phyloP scores from a whole-genome alignment of 1,284 basidiomycete species.

The Takashimella tepidaria region DNA sequence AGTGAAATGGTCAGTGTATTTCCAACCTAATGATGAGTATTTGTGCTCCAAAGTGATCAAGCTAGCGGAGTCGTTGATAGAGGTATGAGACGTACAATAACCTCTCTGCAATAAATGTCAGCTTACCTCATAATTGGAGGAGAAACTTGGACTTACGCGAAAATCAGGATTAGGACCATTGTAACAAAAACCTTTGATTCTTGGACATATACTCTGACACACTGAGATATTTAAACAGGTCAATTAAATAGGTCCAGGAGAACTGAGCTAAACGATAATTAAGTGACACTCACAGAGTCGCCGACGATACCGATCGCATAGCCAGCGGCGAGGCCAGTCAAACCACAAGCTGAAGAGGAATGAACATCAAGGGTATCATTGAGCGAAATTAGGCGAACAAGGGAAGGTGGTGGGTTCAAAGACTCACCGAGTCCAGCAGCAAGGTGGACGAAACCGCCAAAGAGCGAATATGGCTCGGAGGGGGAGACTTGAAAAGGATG shows the following conservation, averaged over 20 bases:
- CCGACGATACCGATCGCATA: constrained; percentile 97
- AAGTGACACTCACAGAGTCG: constrained; percentile 74
- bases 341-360: constrained; percentile 10
- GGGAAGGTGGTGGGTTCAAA: neutral
- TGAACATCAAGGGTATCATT: neutral
- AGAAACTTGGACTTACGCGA: constrained; percentile 42
- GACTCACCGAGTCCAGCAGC: constrained; percentile 70
- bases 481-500: constrained; percentile 55
- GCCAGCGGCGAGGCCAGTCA: constrained; percentile 83
- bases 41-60: too few species aligned
- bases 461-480: constrained; percentile 53
- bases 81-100: constrained; percentile 20
- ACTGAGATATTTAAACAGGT: too few species aligned
- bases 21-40: too few species aligned
- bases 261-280: too few species aligned
- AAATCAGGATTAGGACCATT: constrained; percentile 56
- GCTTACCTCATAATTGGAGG: neutral
- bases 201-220: constrained; percentile 53
- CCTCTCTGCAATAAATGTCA: constrained; percentile 23
- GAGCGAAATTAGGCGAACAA: too few species aligned
- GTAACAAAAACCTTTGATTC: constrained; percentile 68
- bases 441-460: constrained; percentile 87
- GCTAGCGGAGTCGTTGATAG: neutral
- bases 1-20: constrained; percentile 3
- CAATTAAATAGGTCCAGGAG: too few species aligned